Base-by-base conservation (phyloP, 768 basidiomycete species). In the Pleurotus ostreatus region DNA sequence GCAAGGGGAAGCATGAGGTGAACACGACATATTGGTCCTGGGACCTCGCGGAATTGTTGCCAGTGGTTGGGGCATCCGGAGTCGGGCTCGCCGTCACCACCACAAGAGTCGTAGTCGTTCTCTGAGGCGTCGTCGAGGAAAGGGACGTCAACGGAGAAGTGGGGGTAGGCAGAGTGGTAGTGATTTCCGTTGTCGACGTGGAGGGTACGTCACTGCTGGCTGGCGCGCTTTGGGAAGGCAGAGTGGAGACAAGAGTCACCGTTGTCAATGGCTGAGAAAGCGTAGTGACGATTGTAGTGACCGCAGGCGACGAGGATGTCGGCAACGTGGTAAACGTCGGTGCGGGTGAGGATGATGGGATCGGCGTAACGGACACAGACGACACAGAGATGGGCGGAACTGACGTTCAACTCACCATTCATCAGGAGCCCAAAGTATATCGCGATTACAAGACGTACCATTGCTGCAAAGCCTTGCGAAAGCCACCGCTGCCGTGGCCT, bases 401-500 rank as follows among this genome's bases (percentile, higher is more conserved):
- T 20, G 41, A 20, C 13, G 9, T n/a, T 7, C 15, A 16, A 9
- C 30, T 34, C 30, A 44, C 2, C 41, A 20, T 9, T 44, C n/a
- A 53, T 23, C 39, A 20, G 20, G 22, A 20, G 48, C 16, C 25
- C 25, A 34, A 1, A 15, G 2, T 12, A 13, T 12, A 20, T 16
- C 22, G 22, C 9, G 22, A 13, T 51, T 25, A n/a, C 7, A 23
- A 34, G 8, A n/a, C 51, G 38, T 37, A 53, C 51, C n/a, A 5
- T n/a, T 39, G 22, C 11, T 43, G 39, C 51, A 53, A 41, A 53
- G 51, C 22, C 51, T 40, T n/a, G 51, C 34, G 23, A 53, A 53
- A 13, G 51, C 51, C 13, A 39, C 8, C 9, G 51, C 51, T 5
- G 51, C 51, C 22, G 34, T 25, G 5, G 30, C 51, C 39, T 40